Percentiles rank a stretch among this genome's conserved stretches.
Evolutionary conservation across 2,329 filamentous ascomycete species (phyloP).

Genomic region (Arthroderma sp.): DNA sequence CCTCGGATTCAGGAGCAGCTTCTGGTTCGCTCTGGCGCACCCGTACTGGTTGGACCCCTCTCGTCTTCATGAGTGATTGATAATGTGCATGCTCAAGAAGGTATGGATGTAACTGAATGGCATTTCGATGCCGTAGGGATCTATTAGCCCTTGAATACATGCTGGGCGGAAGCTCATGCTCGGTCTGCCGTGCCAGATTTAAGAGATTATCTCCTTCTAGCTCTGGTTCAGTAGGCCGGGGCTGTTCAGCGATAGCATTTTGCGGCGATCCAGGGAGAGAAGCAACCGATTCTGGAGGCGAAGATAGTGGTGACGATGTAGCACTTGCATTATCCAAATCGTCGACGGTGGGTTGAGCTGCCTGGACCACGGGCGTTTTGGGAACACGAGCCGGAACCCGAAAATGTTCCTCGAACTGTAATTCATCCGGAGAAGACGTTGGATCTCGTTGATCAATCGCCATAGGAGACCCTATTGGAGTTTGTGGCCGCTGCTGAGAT

Average conservation of each 20-base stretch:
- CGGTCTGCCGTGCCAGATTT: background rate
- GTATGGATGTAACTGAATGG: constrained; percentile 38
- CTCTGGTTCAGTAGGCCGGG: background rate
- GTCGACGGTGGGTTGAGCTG: background rate
- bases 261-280: constrained; percentile 3
- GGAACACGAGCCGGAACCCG: constrained; percentile 5
- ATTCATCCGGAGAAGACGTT: constrained; percentile 25
- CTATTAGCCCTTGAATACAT: constrained; percentile 11
- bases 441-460: background rate
- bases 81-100: constrained; percentile 34
- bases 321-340: constrained; percentile 9
- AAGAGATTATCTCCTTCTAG: background rate
- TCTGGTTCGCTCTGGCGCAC: constrained; percentile 13
- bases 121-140: constrained; percentile 31
- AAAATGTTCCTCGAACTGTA: constrained; percentile 18
- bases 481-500: no score
- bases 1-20: constrained; percentile 12
- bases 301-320: constrained; percentile 25
- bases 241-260: background rate
- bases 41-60: constrained; percentile 32
- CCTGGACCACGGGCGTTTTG: constrained; percentile 3
- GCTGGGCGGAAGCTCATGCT: constrained; percentile 2
- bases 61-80: constrained; percentile 24
- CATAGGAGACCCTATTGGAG: no score
- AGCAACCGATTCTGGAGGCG: constrained; percentile 16